These are phyloP conservation scores for Urostyla sp. DNA, from an alignment of 73 alveolate genomes.

Conservation along the genomic window DNA sequence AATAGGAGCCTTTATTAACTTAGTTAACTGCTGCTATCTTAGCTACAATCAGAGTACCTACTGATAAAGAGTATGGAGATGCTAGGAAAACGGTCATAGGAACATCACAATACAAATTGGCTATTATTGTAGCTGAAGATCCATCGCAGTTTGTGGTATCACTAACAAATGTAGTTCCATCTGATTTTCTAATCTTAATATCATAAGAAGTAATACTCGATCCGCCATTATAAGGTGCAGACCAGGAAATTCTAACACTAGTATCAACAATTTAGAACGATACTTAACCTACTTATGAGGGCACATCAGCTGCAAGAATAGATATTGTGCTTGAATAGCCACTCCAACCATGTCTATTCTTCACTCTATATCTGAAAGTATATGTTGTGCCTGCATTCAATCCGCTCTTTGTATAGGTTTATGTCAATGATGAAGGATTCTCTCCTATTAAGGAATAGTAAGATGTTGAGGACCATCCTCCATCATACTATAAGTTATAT, in stretches of 20 bases:
- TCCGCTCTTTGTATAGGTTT: slow-evolving; percentile 38
- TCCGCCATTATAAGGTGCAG: slow-evolving; percentile 51
- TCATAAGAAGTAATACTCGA: slow-evolving; percentile 14
- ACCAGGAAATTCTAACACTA: slow-evolving; percentile 51
- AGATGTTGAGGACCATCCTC: slow-evolving; percentile 40
- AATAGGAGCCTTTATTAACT: slow-evolving; percentile 22
- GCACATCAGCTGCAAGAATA: slow-evolving; percentile 58
- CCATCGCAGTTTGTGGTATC: slow-evolving; percentile 33
- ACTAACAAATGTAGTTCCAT: background rate
- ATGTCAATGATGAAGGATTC: background rate
- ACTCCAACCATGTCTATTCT: slow-evolving; percentile 68
- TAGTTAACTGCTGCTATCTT: slow-evolving; percentile 44
- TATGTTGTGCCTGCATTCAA: slow-evolving; percentile 29
- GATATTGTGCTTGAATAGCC: slow-evolving; percentile 28
- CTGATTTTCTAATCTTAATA: background rate
- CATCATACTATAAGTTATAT: slow-evolving; percentile 35
- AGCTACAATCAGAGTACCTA: slow-evolving; percentile 42
- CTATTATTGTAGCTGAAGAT: slow-evolving; percentile 12
- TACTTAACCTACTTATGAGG: background rate
- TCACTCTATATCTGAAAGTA: slow-evolving; percentile 56
- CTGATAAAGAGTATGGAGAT: background rate
- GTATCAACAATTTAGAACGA: background rate
- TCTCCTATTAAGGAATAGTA: slow-evolving; percentile 45
- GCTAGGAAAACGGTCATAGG: slow-evolving; percentile 43
- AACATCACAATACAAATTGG: slow-evolving; percentile 26